Percentiles rank a stretch among this genome's conserved stretches.
Conservation (phyloP, 2,329 filamentous ascomycete species). For the Colletotrichum salicis region DNA sequence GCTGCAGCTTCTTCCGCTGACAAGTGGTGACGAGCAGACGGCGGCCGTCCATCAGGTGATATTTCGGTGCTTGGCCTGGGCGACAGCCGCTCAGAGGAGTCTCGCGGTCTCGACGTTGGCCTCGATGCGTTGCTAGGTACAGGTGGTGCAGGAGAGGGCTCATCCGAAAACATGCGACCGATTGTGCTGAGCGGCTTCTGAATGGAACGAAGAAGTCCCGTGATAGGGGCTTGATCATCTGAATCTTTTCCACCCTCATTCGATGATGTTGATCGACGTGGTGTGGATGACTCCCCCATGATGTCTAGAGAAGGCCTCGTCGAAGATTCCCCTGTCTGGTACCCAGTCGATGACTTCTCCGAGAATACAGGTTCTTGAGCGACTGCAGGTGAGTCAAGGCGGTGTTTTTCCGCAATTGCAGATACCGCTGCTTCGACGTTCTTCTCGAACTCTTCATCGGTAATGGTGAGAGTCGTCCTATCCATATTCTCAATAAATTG, state of each 20-base stretch:
- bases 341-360: slow-evolving; percentile 53
- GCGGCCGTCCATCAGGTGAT: slow-evolving; percentile 34
- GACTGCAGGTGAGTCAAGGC: slow-evolving; percentile 58
- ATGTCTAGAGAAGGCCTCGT: slow-evolving; percentile 35
- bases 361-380: slow-evolving; percentile 53
- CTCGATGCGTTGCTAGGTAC: slow-evolving; percentile 47
- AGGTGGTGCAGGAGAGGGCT: slow-evolving; percentile 50
- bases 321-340: slow-evolving; percentile 60
- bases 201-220: slow-evolving; percentile 87
- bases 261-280: slow-evolving; percentile 64
- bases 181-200: slow-evolving; percentile 92
- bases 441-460: slow-evolving; percentile 92
- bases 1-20: slow-evolving; percentile 89
- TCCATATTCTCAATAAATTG: slow-evolving; percentile 98
- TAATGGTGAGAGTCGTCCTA: slow-evolving; percentile 90
- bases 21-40: slow-evolving; percentile 50
- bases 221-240: slow-evolving; percentile 84
- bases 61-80: slow-evolving; percentile 45
- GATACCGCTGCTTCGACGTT: slow-evolving; percentile 98
- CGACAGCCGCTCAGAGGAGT: slow-evolving; percentile 45
- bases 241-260: slow-evolving; percentile 58
- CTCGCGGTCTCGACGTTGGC: slow-evolving; percentile 52
- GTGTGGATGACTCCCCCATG: slow-evolving; percentile 47
- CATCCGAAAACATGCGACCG: slow-evolving; percentile 90
- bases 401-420: slow-evolving; percentile 91